Evolutionary conservation across 345 rosid genomes (phyloP).

Genomic region (Laguncularia racemosa): DNA sequence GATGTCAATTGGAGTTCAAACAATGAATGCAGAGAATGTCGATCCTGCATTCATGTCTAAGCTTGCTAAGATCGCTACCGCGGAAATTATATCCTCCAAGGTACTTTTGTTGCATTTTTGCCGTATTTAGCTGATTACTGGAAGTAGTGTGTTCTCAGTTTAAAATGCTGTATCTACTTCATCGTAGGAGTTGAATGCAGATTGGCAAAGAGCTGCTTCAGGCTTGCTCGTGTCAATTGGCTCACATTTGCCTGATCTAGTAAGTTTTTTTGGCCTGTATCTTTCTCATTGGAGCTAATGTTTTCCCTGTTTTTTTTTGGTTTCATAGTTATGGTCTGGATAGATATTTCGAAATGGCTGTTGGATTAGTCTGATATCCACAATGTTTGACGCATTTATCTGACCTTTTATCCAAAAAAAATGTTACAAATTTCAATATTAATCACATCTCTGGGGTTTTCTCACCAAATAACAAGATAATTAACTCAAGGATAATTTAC

Average conservation of each 20-base stretch:
- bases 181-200: slow-evolving; percentile 69
- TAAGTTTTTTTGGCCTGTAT: slow-evolving; percentile 31
- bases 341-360: neutral
- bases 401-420: no score
- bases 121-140: neutral
- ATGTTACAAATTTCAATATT: no score
- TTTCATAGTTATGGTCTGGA: neutral
- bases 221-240: slow-evolving; percentile 87
- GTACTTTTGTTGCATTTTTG: slow-evolving; percentile 18
- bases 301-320: neutral
- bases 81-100: slow-evolving; percentile 94
- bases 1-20: slow-evolving; percentile 72
- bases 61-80: slow-evolving; percentile 88
- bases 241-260: slow-evolving; percentile 87
- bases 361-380: neutral
- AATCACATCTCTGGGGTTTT: no score
- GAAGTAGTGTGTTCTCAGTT: no score
- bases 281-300: neutral
- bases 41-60: slow-evolving; percentile 71
- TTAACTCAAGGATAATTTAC: no score
- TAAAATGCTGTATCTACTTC: slow-evolving; percentile 12
- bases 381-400: no score
- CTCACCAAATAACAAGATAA: no score
- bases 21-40: slow-evolving; percentile 46
- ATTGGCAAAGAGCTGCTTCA: slow-evolving; percentile 94